phyloP scores from a whole-genome alignment of 805 yeast genomes.

The Schizosaccharomyces pombe region DNA sequence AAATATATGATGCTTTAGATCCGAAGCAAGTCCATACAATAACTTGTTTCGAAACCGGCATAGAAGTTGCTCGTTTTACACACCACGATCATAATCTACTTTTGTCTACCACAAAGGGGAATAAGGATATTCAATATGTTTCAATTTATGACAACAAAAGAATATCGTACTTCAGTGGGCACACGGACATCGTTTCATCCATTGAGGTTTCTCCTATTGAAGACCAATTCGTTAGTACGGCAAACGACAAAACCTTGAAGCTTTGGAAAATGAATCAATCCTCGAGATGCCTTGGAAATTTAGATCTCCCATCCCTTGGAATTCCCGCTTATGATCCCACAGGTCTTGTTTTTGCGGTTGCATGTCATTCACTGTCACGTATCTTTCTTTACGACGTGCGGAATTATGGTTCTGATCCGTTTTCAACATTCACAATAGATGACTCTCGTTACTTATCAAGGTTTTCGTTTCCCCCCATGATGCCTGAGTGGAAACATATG shows the following conservation, averaged over 20 bases:
- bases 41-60: constrained; percentile 64
- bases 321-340: constrained; percentile 60
- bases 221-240: constrained; percentile 40
- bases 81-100: constrained; percentile 49
- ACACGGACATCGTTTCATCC: constrained; percentile 47
- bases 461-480: constrained; percentile 5
- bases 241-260: constrained; percentile 58
- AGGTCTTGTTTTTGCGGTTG: constrained; percentile 60
- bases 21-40: neutral
- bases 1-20: constrained; percentile 50
- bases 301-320: constrained; percentile 31
- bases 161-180: constrained; percentile 71
- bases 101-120: constrained; percentile 62
- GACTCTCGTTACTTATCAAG: neutral
- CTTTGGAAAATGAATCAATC: constrained; percentile 60
- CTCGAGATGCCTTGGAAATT: constrained; percentile 37
- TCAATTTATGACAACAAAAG: constrained; percentile 57
- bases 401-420: constrained; percentile 35
- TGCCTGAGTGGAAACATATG: constrained; percentile 29
- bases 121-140: constrained; percentile 49
- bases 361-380: constrained; percentile 21
- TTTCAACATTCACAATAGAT: constrained; percentile 22
- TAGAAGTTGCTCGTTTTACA: constrained; percentile 65
- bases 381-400: constrained; percentile 40
- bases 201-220: constrained; percentile 50